These are phyloP conservation scores for Pseudogymnoascus sp. DNA, from an alignment of 2,329 filamentous ascomycete genomes.

Conservation along the genomic window DNA sequence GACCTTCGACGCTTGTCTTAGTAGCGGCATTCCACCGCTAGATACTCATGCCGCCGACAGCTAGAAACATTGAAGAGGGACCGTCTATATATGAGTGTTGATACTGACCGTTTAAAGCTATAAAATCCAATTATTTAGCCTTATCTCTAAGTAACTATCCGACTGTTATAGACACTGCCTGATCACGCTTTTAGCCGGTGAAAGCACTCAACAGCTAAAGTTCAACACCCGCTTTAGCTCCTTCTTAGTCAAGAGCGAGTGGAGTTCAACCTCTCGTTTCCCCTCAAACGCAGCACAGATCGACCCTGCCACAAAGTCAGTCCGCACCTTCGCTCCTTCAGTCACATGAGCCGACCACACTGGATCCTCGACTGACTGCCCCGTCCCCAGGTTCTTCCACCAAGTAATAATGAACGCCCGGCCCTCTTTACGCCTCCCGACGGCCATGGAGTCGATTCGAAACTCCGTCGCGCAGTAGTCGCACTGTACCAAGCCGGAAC, in stretches of 20 bases:
- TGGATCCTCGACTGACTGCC: neutral
- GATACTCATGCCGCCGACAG: neutral
- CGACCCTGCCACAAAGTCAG: neutral
- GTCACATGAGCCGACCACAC: neutral
- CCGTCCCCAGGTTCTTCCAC: neutral
- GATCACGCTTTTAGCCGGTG: neutral
- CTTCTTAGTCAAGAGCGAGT: neutral
- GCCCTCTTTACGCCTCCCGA: neutral
- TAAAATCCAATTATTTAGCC: neutral
- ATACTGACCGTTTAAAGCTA: neutral
- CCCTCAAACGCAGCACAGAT: neutral
- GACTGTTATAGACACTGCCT: neutral
- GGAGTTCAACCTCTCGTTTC: neutral
- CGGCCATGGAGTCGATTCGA: neutral
- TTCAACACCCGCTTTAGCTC: neutral
- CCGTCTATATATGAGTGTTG: neutral
- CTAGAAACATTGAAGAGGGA: neutral
- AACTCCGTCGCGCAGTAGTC: neutral
- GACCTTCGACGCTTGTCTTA: neutral
- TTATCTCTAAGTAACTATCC: neutral
- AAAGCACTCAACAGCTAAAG: neutral
- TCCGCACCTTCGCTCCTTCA: neutral
- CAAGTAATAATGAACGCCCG: neutral
- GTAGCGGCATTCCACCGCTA: too few species aligned
- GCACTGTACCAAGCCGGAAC: neutral